Evolutionary conservation across 306 rosid species (phyloP).

Genomic region (Prunus armeniaca): DNA sequence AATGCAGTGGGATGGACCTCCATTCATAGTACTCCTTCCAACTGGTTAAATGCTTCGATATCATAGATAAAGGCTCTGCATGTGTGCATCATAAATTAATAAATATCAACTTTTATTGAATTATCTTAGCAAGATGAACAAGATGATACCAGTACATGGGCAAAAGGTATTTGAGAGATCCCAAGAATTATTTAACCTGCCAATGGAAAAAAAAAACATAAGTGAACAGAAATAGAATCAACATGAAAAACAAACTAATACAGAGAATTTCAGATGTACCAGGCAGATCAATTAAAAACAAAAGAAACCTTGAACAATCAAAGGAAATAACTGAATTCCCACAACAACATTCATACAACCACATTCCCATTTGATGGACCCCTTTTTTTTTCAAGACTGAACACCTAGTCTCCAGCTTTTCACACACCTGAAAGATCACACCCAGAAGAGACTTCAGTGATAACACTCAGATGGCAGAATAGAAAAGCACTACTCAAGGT

Average conservation of each 20-base stretch:
- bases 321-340: conserved; percentile 46
- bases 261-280: conserved; percentile 1
- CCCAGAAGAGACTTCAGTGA: conserved; percentile 11
- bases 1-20: conserved; percentile 74
- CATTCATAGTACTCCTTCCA: conserved; percentile 84
- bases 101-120: conserved; percentile 12
- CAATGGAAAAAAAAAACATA: conserved; percentile 5
- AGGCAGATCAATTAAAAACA: background rate
- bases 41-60: conserved; percentile 44
- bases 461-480: background rate
- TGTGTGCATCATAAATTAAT: conserved; percentile 22
- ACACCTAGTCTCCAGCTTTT: conserved; percentile 69
- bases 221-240: conserved; percentile 8
- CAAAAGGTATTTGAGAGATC: conserved; percentile 52
- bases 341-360: conserved; percentile 75
- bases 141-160: conserved; percentile 70
- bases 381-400: conserved; percentile 66
- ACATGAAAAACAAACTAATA: background rate
- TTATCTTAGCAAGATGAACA: conserved; percentile 20
- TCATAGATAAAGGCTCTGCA: conserved; percentile 54
- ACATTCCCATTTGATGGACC: conserved; percentile 74
- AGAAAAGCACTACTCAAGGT: background rate
- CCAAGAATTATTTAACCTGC: conserved; percentile 65
- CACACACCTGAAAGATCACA: conserved; percentile 51
- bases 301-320: conserved; percentile 47